These are phyloP conservation scores for Neurospora sp. DNA, from an alignment of 495 filamentous ascomycete species.

Conservation along the genomic window DNA sequence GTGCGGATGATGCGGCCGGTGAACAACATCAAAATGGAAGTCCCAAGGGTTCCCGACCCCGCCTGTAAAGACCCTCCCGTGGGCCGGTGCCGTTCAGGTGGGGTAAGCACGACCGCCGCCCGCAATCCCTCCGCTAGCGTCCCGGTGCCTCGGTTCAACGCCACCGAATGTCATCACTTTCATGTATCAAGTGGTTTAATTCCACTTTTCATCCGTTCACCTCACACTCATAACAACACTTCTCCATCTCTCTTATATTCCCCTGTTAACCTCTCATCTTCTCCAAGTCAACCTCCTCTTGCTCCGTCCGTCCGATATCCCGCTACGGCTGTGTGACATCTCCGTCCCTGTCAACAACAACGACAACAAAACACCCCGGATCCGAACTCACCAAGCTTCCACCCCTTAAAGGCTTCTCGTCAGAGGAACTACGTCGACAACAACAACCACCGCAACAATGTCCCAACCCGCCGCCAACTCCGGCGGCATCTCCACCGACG, in stretches of 20 bases:
- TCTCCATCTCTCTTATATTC: background rate
- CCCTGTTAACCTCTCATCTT: background rate
- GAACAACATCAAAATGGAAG: background rate
- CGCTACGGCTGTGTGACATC: background rate
- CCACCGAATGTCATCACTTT: background rate
- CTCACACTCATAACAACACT: background rate
- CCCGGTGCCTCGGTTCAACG: background rate
- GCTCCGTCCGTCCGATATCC: background rate
- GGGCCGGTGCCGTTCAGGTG: background rate
- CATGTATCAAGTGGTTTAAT: background rate
- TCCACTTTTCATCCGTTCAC: background rate
- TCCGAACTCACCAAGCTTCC: background rate
- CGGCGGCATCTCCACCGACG: background rate
- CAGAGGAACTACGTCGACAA: background rate
- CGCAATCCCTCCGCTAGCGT: background rate
- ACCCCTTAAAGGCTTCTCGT: background rate
- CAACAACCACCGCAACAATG: slow-evolving; percentile 1
- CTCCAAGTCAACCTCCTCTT: background rate
- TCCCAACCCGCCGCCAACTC: background rate
- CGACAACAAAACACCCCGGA: background rate
- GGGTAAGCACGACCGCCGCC: background rate
- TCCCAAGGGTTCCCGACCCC: background rate
- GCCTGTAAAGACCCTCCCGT: background rate
- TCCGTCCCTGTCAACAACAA: background rate
- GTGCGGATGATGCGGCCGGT: background rate